phyloP scores from a whole-genome alignment of 2,329 filamentous ascomycete species.

The Aspergillus aculeatinus region DNA sequence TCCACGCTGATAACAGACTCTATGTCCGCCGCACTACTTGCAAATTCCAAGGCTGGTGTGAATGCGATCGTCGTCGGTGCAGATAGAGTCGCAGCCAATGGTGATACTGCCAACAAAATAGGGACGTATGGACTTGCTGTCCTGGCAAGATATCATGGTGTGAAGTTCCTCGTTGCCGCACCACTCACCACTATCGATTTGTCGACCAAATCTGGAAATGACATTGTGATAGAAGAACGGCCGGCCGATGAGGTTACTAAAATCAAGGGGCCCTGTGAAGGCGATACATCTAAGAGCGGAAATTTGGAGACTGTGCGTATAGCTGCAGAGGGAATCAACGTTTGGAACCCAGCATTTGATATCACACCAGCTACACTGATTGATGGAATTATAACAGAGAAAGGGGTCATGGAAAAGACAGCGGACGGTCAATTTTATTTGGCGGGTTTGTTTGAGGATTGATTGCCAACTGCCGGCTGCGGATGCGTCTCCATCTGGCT shows the following conservation, averaged over 20 bases:
- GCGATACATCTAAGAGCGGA: conserved; percentile 52
- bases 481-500: background rate
- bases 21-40: conserved; percentile 88
- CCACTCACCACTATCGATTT: conserved; percentile 93
- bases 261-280: conserved; percentile 72
- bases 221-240: conserved; percentile 89
- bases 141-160: conserved; percentile 79
- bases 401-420: conserved; percentile 79
- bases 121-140: conserved; percentile 92
- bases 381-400: conserved; percentile 91
- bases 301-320: conserved; percentile 69
- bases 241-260: conserved; percentile 78
- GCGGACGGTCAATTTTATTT: conserved; percentile 67
- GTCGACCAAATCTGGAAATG: conserved; percentile 69
- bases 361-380: conserved; percentile 87
- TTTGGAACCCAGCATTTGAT: conserved; percentile 98
- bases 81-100: conserved; percentile 91
- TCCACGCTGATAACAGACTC: conserved; percentile 92
- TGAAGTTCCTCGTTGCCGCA: conserved; percentile 93
- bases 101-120: conserved; percentile 98
- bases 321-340: conserved; percentile 71
- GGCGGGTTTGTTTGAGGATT: conserved; percentile 31
- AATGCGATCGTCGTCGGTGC: conserved; percentile 89
- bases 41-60: conserved; percentile 61
- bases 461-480: background rate